Percentiles rank a stretch among this genome's conserved stretches.
These are phyloP conservation scores for Lactarius sp. DNA, from an alignment of 768 basidiomycete genomes.

Conservation along the genomic window DNA sequence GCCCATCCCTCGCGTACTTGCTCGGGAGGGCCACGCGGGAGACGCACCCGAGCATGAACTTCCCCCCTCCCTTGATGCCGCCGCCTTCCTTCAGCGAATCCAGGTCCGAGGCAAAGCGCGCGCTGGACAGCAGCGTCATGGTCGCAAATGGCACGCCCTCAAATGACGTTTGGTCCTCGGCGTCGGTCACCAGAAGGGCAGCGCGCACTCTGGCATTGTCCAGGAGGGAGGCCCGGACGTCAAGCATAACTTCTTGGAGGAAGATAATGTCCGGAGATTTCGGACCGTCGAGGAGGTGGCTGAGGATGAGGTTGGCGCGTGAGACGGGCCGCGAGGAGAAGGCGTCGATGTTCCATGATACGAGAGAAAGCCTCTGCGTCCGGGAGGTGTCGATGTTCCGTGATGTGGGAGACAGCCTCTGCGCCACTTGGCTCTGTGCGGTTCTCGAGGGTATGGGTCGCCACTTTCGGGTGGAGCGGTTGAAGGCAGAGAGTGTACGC, in stretches of 20 bases:
- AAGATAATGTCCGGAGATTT: not conserved
- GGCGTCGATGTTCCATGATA: too few relatives aligned
- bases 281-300: not conserved
- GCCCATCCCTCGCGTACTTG: conserved; percentile 35
- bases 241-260: not conserved
- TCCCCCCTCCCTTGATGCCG: not conserved
- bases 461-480: not conserved
- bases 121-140: conserved; percentile 12
- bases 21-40: not conserved
- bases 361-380: too few relatives aligned
- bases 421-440: conserved; percentile 10
- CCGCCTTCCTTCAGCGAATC: not conserved
- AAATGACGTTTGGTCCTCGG: conserved; percentile 8
- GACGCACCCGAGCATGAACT: not conserved
- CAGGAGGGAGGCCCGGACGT: not conserved
- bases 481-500: too few relatives aligned
- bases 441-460: not conserved
- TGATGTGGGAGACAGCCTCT: not conserved
- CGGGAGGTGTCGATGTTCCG: too few relatives aligned
- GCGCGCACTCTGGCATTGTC: not conserved
- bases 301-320: conserved; percentile 31
- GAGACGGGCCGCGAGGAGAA: too few relatives aligned
- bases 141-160: conserved; percentile 1
- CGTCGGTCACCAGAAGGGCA: not conserved
- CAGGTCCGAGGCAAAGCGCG: not conserved